Evolutionary conservation across 2,329 filamentous ascomycete genomes (phyloP), one percentile per base, ranked within the genome.

Genomic region (Fusarium dimerum): DNA sequence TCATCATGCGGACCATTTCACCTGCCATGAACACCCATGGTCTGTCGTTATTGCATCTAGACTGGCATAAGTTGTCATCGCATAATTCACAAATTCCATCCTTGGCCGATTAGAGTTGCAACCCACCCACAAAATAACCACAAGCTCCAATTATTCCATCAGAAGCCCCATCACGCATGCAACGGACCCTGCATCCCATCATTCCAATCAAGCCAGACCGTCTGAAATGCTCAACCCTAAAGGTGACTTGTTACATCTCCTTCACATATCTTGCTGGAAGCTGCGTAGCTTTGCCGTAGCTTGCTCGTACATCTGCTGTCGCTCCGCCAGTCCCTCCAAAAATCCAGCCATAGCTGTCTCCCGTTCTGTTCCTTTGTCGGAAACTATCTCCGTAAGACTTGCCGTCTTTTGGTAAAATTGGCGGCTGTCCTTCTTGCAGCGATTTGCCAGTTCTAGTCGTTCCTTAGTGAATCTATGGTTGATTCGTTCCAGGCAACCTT

Each of bases 381-480:
- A 32, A 8, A 69, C 36, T 1, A 44, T 36, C 2, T 34, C 50
- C 10, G 42, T 60, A 1, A 52, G 56, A 5, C n/a, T 40, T 8
- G 43, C 42, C n/a, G 60, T 26, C 6, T 42, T 42, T 6, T 46
- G 39, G 13, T 50, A 13, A 40, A 69, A 69, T 6, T 30, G 44
- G 15, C 51, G 50, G 5, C 44, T 29, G 26, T 69, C 64, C 6
- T 45, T 56, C 13, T 47, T 55, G 45, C 62, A 55, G 3, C 32
- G 47, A n/a, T 61, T 54, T 12, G 16, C 44, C 6, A 68, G 30
- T 12, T 15, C 18, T 13, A 43, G 34, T 7, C 44, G 59, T 26
- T 70, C 68, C 11, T 62, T 48, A 2, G 20, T 15, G 34, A 62
- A 62, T 9, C 57, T 61, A 12, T 50, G 53, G n/a, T 56, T 48